A percentile compares a stretch with the other conserved stretches of the same genome.
These are phyloP conservation scores for Pugionium dolabratum DNA, from an alignment of 345 rosid genomes.

Conservation along the genomic window DNA sequence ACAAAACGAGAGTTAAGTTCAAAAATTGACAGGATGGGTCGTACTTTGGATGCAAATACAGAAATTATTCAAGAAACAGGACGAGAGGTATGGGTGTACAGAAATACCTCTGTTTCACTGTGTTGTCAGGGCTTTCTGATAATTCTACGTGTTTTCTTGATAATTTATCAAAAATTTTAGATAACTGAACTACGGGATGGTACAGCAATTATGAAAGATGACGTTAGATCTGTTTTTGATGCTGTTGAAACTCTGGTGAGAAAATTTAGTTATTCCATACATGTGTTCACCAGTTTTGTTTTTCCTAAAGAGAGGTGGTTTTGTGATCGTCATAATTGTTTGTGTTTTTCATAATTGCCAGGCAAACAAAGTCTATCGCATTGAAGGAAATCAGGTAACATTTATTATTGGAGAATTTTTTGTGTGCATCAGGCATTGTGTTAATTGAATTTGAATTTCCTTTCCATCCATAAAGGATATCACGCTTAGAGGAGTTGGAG, in stretches of 20 bases:
- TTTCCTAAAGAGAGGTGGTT: conserved; percentile 9
- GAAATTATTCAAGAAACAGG: conserved; percentile 58
- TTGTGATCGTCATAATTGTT: neutral
- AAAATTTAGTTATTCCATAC: conserved; percentile 4
- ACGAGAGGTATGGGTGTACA: conserved; percentile 52
- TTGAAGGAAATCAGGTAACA: conserved; percentile 75
- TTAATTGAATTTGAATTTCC: conserved; percentile 5
- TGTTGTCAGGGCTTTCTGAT: conserved; percentile 16
- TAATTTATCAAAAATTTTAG: conserved; percentile 38
- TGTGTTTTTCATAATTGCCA: conserved; percentile 30
- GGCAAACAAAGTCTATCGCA: conserved; percentile 58
- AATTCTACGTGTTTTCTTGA: conserved; percentile 24
- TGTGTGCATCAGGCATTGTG: conserved; percentile 3
- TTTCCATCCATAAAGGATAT: conserved; percentile 33
- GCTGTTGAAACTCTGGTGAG: conserved; percentile 78
- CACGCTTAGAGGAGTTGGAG: conserved; percentile 50
- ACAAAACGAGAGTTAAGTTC: conserved; percentile 66
- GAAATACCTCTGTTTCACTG: neutral
- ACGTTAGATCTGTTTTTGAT: conserved; percentile 58
- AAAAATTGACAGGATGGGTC: conserved; percentile 54
- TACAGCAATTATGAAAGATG: conserved; percentile 42
- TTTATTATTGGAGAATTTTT: neutral
- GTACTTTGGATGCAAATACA: conserved; percentile 54
- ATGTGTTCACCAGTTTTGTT: neutral
- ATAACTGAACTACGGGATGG: conserved; percentile 53